Base-by-base conservation (phyloP, 2,329 filamentous ascomycete species). In the Parafenestella ontariensis region DNA sequence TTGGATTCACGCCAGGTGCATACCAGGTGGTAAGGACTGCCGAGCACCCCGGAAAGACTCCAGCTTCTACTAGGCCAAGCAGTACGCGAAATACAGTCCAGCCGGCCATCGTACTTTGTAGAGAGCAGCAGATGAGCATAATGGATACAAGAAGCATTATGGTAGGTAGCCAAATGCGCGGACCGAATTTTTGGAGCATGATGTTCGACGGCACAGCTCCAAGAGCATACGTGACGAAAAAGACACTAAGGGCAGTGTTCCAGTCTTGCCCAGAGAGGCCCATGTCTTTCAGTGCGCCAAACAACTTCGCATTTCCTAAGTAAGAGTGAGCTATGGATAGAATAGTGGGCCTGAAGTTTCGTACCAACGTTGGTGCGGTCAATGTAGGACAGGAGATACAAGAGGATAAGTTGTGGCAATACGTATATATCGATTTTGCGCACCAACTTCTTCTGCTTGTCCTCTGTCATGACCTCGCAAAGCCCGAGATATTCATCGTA, bases 151-250 rank as follows among this genome's bases (percentile, higher is more conserved):
- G 3, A n/a, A 34, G 31, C 31, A 34, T 34, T 3, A 34, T 34
- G 31, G 31, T 34, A 1, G 31, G 31, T 4, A 82, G 78, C 10
- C 91, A 96, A 49, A 91, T 78, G 21, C 87, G 89, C 0, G 91
- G 92, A 2, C 85, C 83, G 54, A 90, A 78, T 17, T 81, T 83
- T 11, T 93, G 94, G 58, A 95, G 85, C 20, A 95, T 76, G 46
- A 92, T 79, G 72, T 95, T 95, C 59, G 89, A 90, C 31, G 91
- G 68, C 0, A 86, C 85, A 71, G 93, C 90, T 59, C 90, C 91
- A 37, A 92, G 74, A 5, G 89, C 84, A 71, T 96, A 96, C 0
- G 89, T 91, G 46, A 94, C 82, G 78, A 94, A 96, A 78, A 95
- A 95, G 64, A 95, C 88, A 42, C 88, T 90, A 13, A 96, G 80